Evolutionary conservation across 1,284 basidiomycete species (phyloP).

Genomic region (Macrocybe sp.): DNA sequence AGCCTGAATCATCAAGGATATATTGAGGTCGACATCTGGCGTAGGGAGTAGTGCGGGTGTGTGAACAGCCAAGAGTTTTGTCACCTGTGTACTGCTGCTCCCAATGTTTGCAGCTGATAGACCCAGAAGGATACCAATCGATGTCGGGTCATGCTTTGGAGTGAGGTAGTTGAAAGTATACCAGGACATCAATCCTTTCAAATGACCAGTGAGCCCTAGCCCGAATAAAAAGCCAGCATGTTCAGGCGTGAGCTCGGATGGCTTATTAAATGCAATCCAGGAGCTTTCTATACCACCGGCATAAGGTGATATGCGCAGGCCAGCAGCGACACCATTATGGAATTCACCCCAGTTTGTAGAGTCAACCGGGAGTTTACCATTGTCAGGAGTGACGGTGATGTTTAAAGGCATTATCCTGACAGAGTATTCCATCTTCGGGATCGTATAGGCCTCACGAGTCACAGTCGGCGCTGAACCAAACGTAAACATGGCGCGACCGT

Average conservation of each 20-base stretch:
- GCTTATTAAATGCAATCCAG: slow-evolving; percentile 93
- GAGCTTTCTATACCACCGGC: slow-evolving; percentile 81
- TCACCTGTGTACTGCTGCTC: slow-evolving; percentile 81
- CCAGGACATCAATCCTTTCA: slow-evolving; percentile 85
- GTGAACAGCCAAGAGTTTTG: slow-evolving; percentile 89
- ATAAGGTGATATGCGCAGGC: slow-evolving; percentile 76
- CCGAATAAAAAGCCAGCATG: slow-evolving; percentile 96
- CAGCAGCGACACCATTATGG: slow-evolving; percentile 95
- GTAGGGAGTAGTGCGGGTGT: slow-evolving; percentile 89
- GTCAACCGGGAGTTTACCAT: slow-evolving; percentile 63
- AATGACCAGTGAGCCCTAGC: slow-evolving; percentile 87
- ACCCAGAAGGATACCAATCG: slow-evolving; percentile 90
- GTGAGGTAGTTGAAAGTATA: slow-evolving; percentile 90
- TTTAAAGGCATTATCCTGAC: slow-evolving; percentile 73
- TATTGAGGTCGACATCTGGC: slow-evolving; percentile 84
- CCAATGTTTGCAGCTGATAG: slow-evolving; percentile 91
- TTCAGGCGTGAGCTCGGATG: slow-evolving; percentile 79
- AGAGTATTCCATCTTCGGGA: slow-evolving; percentile 78
- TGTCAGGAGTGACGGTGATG: slow-evolving; percentile 56
- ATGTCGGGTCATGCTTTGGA: slow-evolving; percentile 92
- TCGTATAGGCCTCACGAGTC: slow-evolving; percentile 70
- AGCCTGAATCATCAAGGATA: slow-evolving; percentile 86
- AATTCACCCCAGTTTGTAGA: slow-evolving; percentile 91
- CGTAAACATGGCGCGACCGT: slow-evolving; percentile 85
- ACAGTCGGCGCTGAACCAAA: slow-evolving; percentile 73